Evolutionary conservation across 257 asterid genomes (phyloP), one percentile per base, ranked within the genome.

Genomic region (Cordia subcordata): DNA sequence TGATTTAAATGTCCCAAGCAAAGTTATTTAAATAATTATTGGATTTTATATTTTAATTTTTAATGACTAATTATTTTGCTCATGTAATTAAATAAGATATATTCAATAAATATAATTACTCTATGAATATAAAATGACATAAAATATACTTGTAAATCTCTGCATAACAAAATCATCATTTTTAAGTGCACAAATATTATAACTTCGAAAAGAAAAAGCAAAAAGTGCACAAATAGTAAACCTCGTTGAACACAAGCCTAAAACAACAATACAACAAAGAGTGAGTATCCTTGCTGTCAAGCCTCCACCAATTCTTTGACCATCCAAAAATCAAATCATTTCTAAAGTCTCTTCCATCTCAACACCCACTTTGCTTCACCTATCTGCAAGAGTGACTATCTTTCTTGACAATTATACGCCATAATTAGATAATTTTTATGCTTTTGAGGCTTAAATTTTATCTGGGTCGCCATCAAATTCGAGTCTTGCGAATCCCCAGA

Each of bases 381-480:
- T 2, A 11, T 42, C 4, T 42, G 47, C 58, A 20, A 52, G 13
- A 62, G 11, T 35, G 27, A 18, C 21, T 21, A 12, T 16, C 27
- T 51, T 21, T n/a, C 16, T 16, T 4, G 21, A 8, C 5, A 51
- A 16, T 16, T 20, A 8, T 17, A 8, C 8, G 27, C 21, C 56
- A n/a, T 56, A 56, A 47, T 49, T 63, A 47, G 35, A 52, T 51
- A 49, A 53, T 44, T 16, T 69, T 45, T 61, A 66, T 66, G 73
- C 4, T 66, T 62, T 42, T 64, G 53, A 53, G 58, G 46, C 51
- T 69, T 56, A 51, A 49, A 13, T 38, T 40, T 38, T 39, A 67
- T 65, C 65, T 53, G 54, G 70, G 65, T 63, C 49, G 19, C 45
- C 50, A 64, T 58, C 57, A 40, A 37, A 64, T 58, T 67, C 53